Base-by-base conservation (phyloP, 768 basidiomycete species). In the Podaxis mareebaensis region DNA sequence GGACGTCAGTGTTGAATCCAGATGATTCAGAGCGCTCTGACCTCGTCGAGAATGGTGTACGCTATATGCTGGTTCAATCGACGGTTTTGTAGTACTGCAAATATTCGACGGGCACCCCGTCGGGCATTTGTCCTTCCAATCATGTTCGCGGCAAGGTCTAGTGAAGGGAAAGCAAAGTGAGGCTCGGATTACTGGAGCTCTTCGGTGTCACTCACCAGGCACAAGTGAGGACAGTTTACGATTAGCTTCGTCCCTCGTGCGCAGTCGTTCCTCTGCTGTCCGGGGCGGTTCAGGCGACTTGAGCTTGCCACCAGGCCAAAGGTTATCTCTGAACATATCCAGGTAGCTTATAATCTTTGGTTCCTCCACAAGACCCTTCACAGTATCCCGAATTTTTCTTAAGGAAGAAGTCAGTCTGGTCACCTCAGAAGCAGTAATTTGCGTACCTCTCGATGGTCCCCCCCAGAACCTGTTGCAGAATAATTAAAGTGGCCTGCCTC, bases 61-160 rank as follows among this genome's bases (percentile, higher is more conserved):
- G 88, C 84, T 59, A 98, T 88, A 72, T 97, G 95, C 71, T 96
- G 94, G 74, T 96, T 97, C 36, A 99, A 80, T n/a, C 96, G 85
- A 53, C 88, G 85, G 72, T 98, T 97, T 75, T 99, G 97, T 48
- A 99, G 72, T 1, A 96, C 94, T 4, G 95, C 89, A 73, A 99
- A 98, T 64, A 97, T 92, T 54, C 95, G 83, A 44, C 95, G 83
- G 8, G 96, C 95, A 15, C 96, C 97, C 48, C 95, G 84, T 12
- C 95, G 86, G 17, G 96, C 95, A 71, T 99, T 99, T 3, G 92
- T 90, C 33, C 95, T 85, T n/a, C 97, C 97, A 67, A 98, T 98
- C 91, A 98, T 95, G 69, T 97, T 98, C 6, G 96, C 94, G 36
- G 93, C 95, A 58, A 98, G 76, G 71, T 99, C 96, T 97, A 67